Percentiles rank a stretch among this genome's conserved stretches.
Conservation (phyloP, 1,139 yeast genomes). For the Protomyces inundatus region DNA sequence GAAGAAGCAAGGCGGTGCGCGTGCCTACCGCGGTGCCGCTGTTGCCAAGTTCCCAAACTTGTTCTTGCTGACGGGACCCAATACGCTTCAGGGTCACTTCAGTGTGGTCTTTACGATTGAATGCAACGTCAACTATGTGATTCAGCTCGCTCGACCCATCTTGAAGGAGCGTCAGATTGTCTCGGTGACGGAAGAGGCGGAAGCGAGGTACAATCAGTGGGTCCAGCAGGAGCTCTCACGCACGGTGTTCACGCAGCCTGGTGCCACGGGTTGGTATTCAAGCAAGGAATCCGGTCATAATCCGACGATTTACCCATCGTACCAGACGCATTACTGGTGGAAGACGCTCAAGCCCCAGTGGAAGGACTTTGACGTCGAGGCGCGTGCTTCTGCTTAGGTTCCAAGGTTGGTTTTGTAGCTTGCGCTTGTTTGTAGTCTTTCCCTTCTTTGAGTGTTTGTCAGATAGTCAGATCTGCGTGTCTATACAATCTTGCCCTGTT, state of each 20-base stretch:
- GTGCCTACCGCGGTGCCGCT: slow-evolving; percentile 19
- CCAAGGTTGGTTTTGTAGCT: background rate
- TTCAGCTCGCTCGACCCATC: background rate
- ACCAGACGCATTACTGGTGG: slow-evolving; percentile 1
- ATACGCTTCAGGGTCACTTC: slow-evolving; percentile 19
- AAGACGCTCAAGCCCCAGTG: background rate
- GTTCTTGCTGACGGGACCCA: slow-evolving; percentile 18
- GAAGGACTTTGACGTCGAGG: slow-evolving; percentile 1
- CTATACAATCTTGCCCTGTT: no score
- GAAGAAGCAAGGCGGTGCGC: slow-evolving; percentile 21
- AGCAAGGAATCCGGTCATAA: background rate
- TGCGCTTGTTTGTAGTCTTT: background rate
- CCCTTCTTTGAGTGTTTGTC: background rate
- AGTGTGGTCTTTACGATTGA: slow-evolving; percentile 19
- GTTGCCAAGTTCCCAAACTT: slow-evolving; percentile 21
- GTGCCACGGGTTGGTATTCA: slow-evolving; percentile 1
- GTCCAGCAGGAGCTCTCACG: background rate
- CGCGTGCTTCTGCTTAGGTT: background rate
- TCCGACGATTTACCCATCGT: slow-evolving; percentile 1
- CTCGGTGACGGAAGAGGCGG: background rate
- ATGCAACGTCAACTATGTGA: slow-evolving; percentile 10
- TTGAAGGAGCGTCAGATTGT: background rate
- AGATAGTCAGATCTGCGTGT: no score
- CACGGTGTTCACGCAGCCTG: background rate
- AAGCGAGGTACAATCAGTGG: background rate